Conservation (phyloP, 768 basidiomycete species). For the Collybia mongolica region DNA sequence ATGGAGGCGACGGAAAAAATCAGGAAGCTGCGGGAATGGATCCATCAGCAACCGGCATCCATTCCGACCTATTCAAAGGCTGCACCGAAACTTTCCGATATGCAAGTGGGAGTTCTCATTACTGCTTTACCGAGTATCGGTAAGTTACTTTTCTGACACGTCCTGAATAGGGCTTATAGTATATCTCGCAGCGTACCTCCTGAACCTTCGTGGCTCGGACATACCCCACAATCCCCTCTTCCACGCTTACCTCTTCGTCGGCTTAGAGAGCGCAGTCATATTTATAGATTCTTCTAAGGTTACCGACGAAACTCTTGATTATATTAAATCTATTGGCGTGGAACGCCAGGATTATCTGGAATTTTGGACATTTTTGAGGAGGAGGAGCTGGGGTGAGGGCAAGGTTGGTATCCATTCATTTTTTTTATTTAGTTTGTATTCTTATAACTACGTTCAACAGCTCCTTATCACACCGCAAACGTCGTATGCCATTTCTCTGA, state of each 20-base stretch:
- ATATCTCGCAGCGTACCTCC: constrained; percentile 61
- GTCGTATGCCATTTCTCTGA: constrained; percentile 80
- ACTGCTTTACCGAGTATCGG: constrained; percentile 72
- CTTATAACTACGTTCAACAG: constrained; percentile 24
- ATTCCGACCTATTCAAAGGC: constrained; percentile 62
- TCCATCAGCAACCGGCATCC: constrained; percentile 56
- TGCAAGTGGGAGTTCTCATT: constrained; percentile 66
- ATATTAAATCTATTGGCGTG: constrained; percentile 57
- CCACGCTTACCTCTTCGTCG: constrained; percentile 81
- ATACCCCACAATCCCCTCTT: constrained; percentile 93
- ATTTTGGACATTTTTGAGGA: constrained; percentile 76
- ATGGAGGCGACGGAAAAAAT: constrained; percentile 71
- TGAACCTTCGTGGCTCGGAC: constrained; percentile 89
- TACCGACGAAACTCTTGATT: constrained; percentile 51
- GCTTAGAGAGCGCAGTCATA: constrained; percentile 57
- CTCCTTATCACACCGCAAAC: constrained; percentile 72
- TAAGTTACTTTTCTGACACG: constrained; percentile 25
- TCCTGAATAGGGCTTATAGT: background rate
- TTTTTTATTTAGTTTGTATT: constrained; percentile 5
- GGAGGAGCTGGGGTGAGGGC: constrained; percentile 76
- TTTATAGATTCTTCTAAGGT: constrained; percentile 77
- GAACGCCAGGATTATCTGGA: constrained; percentile 68
- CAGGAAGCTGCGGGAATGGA: constrained; percentile 67
- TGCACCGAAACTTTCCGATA: constrained; percentile 58
- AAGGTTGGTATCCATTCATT: constrained; percentile 43